These are phyloP conservation scores for Exophiala bonariae DNA, from an alignment of 2,329 filamentous ascomycete genomes.

Conservation along the genomic window DNA sequence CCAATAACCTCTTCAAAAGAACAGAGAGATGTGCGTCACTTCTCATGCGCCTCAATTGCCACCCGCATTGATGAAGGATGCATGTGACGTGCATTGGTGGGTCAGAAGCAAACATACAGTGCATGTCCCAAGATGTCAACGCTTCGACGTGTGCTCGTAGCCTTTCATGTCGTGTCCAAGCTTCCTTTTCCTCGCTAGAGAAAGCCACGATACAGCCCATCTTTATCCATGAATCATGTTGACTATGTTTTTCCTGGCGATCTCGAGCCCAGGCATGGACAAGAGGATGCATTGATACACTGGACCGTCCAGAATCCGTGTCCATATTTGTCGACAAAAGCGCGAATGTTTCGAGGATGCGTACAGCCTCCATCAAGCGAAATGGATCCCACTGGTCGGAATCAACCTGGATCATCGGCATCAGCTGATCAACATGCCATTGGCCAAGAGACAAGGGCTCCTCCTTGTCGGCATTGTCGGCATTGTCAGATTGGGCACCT, in stretches of 20 bases:
- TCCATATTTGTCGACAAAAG: constrained; percentile 27
- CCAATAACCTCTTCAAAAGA: background rate
- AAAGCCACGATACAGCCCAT: constrained; percentile 21
- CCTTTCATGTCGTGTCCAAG: constrained; percentile 10
- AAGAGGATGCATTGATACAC: constrained; percentile 38
- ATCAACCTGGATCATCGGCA: constrained; percentile 20
- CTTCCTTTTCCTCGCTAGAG: background rate
- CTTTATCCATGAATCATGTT: constrained; percentile 27
- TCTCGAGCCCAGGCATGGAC: constrained; percentile 38
- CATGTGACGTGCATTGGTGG: background rate
- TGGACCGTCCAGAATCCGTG: constrained; percentile 9
- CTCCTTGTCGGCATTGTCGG: background rate
- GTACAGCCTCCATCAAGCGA: constrained; percentile 30
- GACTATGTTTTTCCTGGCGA: constrained; percentile 24
- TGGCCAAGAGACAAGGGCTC: constrained; percentile 8
- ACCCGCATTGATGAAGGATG: constrained; percentile 14
- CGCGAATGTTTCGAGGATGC: constrained; percentile 32
- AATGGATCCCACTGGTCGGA: constrained; percentile 31
- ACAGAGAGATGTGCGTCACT: constrained; percentile 4
- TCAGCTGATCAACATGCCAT: constrained; percentile 25
- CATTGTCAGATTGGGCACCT: constrained; percentile 4
- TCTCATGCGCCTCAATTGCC: background rate
- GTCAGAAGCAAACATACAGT: constrained; percentile 3
- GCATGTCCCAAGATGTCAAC: constrained; percentile 10
- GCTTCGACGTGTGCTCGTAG: constrained; percentile 20